Evolutionary conservation across 306 rosid genomes (phyloP), one percentile per base, ranked within the genome.

Genomic region (Begonia masoniana): DNA sequence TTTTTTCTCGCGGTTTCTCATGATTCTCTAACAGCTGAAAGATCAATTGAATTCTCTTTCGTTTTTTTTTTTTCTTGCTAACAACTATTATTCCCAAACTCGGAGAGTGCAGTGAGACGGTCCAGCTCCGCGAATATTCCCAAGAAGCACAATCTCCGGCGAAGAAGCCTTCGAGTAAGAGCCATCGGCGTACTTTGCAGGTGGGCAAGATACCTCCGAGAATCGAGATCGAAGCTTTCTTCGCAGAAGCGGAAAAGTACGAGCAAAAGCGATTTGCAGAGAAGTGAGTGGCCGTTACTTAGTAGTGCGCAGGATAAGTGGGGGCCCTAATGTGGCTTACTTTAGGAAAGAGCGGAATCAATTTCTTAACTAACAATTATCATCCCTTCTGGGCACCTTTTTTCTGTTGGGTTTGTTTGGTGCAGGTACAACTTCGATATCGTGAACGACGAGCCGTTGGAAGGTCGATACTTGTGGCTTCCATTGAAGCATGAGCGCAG

Each of bases 351-450:
- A 31, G 13, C 50, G 67, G 68, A 60, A 69, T 62, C 46, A 59
- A 71, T 57, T 56, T 61, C 75, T 74, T 54, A 68, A 81, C 88
- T 68, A 76, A 74, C 80, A 68, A 74, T 55, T 57, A 70, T 19
- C 12, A 23, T 31, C 23, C 47, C 41, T 24, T 14, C 36, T 49
- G 26, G 16, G 23, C 19, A 56, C 10, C 62, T 45, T 26, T 62
- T 64, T 52, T 56, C 9, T 11, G 48, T 70, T 19, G 42, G 57
- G 47, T 69, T 58, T 42, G 10, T 50, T 15, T 41, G 57, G 52
- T 60, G 70, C 80, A 91, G 97, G 82, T 91, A 83, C 96, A 91
- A 91, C 80, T 91, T 72, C 62, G 97, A 91, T 69, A 71, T 85
- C 71, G 87, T 69, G 54, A 78, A 64, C 55, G 96, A 80, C 67